phyloP scores from a whole-genome alignment of 768 basidiomycete species.

The Leccinum sublutescens region DNA sequence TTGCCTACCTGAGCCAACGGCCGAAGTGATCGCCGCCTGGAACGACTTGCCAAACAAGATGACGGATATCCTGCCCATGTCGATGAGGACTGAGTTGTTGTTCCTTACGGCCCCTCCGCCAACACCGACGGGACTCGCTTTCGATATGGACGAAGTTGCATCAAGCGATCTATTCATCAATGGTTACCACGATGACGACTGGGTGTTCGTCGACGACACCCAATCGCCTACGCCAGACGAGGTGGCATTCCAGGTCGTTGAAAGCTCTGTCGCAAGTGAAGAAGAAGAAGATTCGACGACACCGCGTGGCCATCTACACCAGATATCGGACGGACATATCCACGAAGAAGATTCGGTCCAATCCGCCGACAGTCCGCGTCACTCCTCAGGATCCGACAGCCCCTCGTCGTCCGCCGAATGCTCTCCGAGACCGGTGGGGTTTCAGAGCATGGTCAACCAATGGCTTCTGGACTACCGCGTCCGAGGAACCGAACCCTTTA shows the following conservation, averaged over 20 bases:
- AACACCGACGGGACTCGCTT: constrained; percentile 14
- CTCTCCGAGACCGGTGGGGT: constrained; percentile 7
- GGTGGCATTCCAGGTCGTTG: background rate
- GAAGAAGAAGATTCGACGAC: background rate
- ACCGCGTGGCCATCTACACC: background rate
- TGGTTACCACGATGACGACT: background rate
- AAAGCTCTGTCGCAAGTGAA: background rate
- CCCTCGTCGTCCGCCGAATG: constrained; percentile 3
- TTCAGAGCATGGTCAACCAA: constrained; percentile 14
- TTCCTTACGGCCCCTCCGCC: constrained; percentile 19
- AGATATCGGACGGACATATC: background rate
- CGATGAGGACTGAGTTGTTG: background rate
- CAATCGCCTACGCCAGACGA: constrained; percentile 1
- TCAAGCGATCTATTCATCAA: background rate
- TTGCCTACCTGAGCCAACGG: constrained; percentile 19
- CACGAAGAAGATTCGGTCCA: background rate
- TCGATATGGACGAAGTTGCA: constrained; percentile 2
- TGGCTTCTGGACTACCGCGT: constrained; percentile 24
- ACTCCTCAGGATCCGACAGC: constrained; percentile 15
- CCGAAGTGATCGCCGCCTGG: constrained; percentile 23
- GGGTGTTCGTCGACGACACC: constrained; percentile 2
- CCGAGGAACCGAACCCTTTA: constrained; percentile 14
- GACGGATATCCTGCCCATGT: constrained; percentile 8
- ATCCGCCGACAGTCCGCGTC: background rate
- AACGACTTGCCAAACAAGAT: constrained; percentile 26